These are phyloP conservation scores for Pneumocystis canis DNA, from an alignment of 1,139 yeast genomes.

Conservation along the genomic window DNA sequence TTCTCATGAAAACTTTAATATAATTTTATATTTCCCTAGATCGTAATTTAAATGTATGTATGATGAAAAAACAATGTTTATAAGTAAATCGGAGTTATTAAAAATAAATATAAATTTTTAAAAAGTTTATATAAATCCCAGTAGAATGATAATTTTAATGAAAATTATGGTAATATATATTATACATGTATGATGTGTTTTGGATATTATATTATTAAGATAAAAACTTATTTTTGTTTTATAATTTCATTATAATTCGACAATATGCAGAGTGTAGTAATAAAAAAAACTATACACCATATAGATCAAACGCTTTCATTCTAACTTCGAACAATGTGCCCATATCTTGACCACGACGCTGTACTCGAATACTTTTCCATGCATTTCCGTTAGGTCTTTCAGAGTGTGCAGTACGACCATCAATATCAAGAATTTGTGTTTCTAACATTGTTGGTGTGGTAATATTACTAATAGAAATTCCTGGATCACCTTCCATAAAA, in stretches of 20 bases:
- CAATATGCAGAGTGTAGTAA: neutral
- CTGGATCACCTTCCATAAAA: neutral
- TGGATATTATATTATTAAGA: neutral
- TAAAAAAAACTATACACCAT: neutral
- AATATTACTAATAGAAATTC: neutral
- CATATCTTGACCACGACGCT: conserved; percentile 1
- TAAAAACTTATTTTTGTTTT: neutral
- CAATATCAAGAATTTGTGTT: neutral
- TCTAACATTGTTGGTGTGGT: conserved; percentile 2
- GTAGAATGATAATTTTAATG: neutral
- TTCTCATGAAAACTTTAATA: neutral
- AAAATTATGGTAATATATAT: neutral
- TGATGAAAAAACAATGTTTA: neutral
- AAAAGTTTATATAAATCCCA: neutral
- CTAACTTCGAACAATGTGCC: conserved; percentile 1
- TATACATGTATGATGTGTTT: neutral
- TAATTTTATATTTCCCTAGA: too few relatives aligned
- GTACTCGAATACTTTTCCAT: conserved; percentile 1
- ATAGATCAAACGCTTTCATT: conserved; percentile 1
- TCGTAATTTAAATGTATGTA: neutral
- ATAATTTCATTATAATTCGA: neutral
- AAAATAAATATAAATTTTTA: neutral
- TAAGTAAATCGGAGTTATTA: neutral
- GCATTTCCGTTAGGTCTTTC: conserved; percentile 3
- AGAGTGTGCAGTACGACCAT: neutral